A percentile compares a stretch with the other conserved stretches of the same genome.
phyloP scores from a whole-genome alignment of 148 eudicot genomes.

The Simmondsia chinensis region DNA sequence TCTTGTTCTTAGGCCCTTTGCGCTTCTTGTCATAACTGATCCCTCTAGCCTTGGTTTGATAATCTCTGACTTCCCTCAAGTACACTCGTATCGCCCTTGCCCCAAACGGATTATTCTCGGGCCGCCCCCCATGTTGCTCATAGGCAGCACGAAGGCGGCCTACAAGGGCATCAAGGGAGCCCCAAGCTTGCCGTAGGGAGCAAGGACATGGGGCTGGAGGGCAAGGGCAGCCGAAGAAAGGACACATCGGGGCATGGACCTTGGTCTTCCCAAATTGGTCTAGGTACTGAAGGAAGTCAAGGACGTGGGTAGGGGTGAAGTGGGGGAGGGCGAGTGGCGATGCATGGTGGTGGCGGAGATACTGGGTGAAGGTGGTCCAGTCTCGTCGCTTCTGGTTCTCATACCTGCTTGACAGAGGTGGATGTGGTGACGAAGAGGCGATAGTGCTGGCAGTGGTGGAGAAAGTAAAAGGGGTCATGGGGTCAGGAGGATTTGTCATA shows the following conservation, averaged over 20 bases:
- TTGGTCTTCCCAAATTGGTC: constrained; percentile 72
- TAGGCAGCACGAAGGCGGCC: constrained; percentile 64
- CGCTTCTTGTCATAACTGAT: constrained; percentile 59
- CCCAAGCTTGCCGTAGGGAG: constrained; percentile 66
- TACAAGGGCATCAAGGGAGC: constrained; percentile 57
- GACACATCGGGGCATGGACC: constrained; percentile 46
- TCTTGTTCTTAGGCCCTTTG: no score
- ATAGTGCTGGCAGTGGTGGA: neutral
- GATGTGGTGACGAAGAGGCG: neutral
- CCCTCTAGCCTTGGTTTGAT: constrained; percentile 50
- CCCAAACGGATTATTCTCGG: constrained; percentile 52
- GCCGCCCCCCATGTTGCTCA: constrained; percentile 51
- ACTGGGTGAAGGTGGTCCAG: constrained; percentile 78
- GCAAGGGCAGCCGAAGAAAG: constrained; percentile 50
- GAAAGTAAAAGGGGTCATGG: neutral
- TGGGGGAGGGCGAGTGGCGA: constrained; percentile 50
- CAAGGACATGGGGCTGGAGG: constrained; percentile 64
- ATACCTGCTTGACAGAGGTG: constrained; percentile 40
- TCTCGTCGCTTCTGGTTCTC: constrained; percentile 76
- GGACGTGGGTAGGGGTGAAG: constrained; percentile 72
- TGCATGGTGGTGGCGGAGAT: constrained; percentile 61
- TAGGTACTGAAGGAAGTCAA: constrained; percentile 57
- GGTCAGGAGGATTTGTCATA: constrained; percentile 7
- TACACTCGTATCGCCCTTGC: constrained; percentile 52
- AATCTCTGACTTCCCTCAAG: constrained; percentile 48